These are phyloP conservation scores for Mollisiaceae sp. DNA, from an alignment of 2,329 filamentous ascomycete species.

Conservation along the genomic window DNA sequence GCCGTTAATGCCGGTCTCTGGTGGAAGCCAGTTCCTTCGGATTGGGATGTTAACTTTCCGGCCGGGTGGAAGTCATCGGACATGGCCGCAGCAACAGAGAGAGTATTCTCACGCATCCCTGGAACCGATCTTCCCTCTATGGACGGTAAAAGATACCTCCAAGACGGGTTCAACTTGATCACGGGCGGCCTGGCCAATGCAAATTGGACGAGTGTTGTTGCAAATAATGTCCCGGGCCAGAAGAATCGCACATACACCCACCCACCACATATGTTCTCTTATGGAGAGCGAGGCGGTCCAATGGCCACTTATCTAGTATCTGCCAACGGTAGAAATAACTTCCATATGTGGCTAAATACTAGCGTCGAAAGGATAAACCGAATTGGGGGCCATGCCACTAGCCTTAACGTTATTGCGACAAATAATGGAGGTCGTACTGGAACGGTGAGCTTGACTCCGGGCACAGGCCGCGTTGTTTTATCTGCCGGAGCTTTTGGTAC, in stretches of 20 bases:
- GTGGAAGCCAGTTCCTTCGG: conserved; percentile 67
- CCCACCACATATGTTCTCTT: conserved; percentile 69
- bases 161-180: conserved; percentile 68
- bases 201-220: conserved; percentile 67
- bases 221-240: conserved; percentile 59
- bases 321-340: conserved; percentile 64
- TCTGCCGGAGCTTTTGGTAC: conserved; percentile 73
- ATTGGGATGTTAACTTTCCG: conserved; percentile 78
- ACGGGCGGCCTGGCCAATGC: conserved; percentile 60
- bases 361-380: conserved; percentile 69
- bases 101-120: conserved; percentile 72
- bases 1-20: conserved; percentile 69
- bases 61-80: conserved; percentile 71
- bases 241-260: conserved; percentile 71
- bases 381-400: conserved; percentile 65
- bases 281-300: conserved; percentile 71
- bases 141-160: conserved; percentile 69
- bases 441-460: conserved; percentile 62
- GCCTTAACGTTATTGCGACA: conserved; percentile 68
- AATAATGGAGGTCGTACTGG: conserved; percentile 60
- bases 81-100: conserved; percentile 61
- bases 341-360: conserved; percentile 69
- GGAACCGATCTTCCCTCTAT: conserved; percentile 69
- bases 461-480: conserved; percentile 69
- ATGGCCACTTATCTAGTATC: conserved; percentile 73